phyloP scores from a whole-genome alignment of 148 eudicot genomes.

The Camellia sinensis region DNA sequence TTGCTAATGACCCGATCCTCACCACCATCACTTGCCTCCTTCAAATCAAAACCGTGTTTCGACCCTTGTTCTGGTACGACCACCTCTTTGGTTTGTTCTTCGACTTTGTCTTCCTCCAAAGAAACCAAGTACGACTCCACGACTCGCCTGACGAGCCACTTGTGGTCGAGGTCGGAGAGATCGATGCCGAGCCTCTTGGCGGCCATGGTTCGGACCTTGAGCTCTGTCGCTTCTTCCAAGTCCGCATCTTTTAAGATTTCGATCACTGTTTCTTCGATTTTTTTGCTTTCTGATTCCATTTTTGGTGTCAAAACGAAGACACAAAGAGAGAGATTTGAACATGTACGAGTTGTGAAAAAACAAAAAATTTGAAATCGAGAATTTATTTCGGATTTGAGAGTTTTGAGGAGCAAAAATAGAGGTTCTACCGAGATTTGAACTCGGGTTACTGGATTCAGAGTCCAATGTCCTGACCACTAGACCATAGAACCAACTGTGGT shows the following conservation, averaged over 20 bases:
- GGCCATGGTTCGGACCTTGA: constrained; percentile 25
- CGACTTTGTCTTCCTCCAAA: background rate
- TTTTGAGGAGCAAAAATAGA: background rate
- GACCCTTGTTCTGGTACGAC: constrained; percentile 4
- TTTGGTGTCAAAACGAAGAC: background rate
- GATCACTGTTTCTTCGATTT: constrained; percentile 27
- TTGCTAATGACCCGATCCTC: constrained; percentile 12
- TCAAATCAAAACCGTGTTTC: constrained; percentile 12
- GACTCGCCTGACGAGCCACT: constrained; percentile 29
- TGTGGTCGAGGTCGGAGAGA: constrained; percentile 29
- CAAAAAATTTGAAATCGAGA: background rate
- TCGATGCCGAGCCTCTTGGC: constrained; percentile 29
- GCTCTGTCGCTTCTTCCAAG: constrained; percentile 34
- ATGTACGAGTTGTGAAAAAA: background rate
- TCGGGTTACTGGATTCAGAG: constrained; percentile 24
- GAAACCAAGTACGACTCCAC: constrained; percentile 36
- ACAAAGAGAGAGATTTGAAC: background rate
- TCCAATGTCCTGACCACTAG: constrained; percentile 22
- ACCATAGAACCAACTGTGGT: constrained; percentile 10
- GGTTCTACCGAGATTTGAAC: constrained; percentile 20
- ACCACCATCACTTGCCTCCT: background rate
- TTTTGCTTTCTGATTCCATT: constrained; percentile 23
- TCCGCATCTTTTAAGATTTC: constrained; percentile 29
- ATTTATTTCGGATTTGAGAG: background rate
- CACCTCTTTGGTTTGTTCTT: constrained; percentile 7